Conservation (phyloP, 2,329 filamentous ascomycete species). For the Penicillium sp. region DNA sequence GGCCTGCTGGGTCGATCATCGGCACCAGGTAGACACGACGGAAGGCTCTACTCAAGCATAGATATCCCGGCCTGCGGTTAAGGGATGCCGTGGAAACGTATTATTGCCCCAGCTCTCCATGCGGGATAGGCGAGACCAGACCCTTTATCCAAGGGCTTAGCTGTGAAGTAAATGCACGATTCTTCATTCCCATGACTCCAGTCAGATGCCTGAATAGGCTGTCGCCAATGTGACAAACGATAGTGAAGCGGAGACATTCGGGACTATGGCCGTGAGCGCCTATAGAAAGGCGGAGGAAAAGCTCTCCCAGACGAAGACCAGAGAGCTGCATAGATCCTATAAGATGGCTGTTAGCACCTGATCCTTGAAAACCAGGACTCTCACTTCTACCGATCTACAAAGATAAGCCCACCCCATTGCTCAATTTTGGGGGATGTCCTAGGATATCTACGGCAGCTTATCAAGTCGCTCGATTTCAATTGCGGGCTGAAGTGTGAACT, state of each 20-base stretch:
- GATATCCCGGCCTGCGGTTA: constrained; percentile 63
- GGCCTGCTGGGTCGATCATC: constrained; percentile 73
- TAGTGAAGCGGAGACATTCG: constrained; percentile 6
- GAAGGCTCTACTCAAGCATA: constrained; percentile 73
- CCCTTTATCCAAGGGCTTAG: neutral
- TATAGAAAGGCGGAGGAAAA: no score
- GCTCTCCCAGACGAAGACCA: no score
- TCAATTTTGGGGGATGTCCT: no score
- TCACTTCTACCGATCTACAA: no score
- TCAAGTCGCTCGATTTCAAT: no score
- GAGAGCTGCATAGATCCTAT: no score
- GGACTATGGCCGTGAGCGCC: no score
- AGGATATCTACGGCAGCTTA: no score
- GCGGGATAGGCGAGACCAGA: neutral
- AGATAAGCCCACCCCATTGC: no score
- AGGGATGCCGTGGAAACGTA: constrained; percentile 12
- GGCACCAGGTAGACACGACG: constrained; percentile 82
- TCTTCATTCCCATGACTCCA: constrained; percentile 10
- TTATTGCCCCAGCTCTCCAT: neutral
- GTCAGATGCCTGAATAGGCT: constrained; percentile 1
- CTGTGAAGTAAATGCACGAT: constrained; percentile 7
- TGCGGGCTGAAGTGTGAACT: no score
- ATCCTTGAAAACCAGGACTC: no score
- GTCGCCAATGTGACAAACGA: constrained; percentile 3
- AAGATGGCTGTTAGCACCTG: no score